Conservation (phyloP, 768 basidiomycete genomes). For the Mycena polygramma region DNA sequence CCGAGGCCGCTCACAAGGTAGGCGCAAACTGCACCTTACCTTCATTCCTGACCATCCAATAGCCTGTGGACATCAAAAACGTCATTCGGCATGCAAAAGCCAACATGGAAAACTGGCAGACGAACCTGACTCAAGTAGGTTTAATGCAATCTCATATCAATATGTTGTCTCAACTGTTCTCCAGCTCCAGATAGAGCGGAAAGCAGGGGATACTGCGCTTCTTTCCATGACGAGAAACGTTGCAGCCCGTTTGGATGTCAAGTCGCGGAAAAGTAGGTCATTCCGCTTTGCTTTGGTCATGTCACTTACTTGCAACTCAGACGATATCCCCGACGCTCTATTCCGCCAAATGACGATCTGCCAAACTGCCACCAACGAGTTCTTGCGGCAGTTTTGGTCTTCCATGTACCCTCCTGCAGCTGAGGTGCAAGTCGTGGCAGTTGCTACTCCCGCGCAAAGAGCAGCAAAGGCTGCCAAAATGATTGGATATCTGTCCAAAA, state of each 20-base stretch:
- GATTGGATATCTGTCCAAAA: constrained; percentile 84
- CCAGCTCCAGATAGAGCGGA: constrained; percentile 78
- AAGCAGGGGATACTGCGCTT: constrained; percentile 77
- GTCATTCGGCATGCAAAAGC: constrained; percentile 63
- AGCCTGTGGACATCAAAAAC: constrained; percentile 62
- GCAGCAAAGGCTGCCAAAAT: constrained; percentile 88
- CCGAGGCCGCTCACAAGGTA: constrained; percentile 49
- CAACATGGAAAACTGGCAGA: constrained; percentile 69
- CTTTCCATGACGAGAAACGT: constrained; percentile 86
- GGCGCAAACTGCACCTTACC: constrained; percentile 26
- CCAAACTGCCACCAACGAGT: constrained; percentile 95
- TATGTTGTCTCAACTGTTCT: not conserved
- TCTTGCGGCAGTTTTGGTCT: constrained; percentile 96
- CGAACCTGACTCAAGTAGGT: constrained; percentile 67
- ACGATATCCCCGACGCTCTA: constrained; percentile 82
- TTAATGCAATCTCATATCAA: not conserved
- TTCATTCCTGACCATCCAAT: constrained; percentile 15
- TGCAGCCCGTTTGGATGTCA: constrained; percentile 75
- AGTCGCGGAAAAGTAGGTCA: constrained; percentile 71
- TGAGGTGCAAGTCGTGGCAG: constrained; percentile 64
- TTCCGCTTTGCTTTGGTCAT: not conserved
- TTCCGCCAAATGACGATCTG: constrained; percentile 89
- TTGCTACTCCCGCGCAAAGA: constrained; percentile 75
- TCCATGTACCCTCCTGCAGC: constrained; percentile 82
- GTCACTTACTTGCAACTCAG: constrained; percentile 53